A percentile compares a stretch with the other conserved stretches of the same genome.
Evolutionary conservation across 1,284 basidiomycete genomes (phyloP).

Genomic region (Ustilago trichophora): DNA sequence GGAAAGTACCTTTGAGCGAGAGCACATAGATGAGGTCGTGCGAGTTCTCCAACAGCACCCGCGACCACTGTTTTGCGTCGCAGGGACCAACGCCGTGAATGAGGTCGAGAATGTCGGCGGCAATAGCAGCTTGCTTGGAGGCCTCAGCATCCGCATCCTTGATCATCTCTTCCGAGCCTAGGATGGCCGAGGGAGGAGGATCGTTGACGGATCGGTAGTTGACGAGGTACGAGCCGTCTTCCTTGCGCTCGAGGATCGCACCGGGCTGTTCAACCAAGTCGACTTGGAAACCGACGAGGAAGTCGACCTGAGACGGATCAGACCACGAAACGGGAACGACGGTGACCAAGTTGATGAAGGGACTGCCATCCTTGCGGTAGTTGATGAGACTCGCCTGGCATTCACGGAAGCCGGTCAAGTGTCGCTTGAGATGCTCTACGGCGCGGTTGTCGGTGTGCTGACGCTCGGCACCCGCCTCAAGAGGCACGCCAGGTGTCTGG

Average conservation of each 20-base stretch:
- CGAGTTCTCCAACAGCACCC: slow-evolving; percentile 55
- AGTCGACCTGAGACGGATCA: slow-evolving; percentile 78
- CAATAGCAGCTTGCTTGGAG: slow-evolving; percentile 43
- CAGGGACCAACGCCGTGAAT: slow-evolving; percentile 42
- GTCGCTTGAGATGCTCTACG: slow-evolving; percentile 70
- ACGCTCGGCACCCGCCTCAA: slow-evolving; percentile 75
- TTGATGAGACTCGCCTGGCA: slow-evolving; percentile 88
- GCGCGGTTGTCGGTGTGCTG: slow-evolving; percentile 76
- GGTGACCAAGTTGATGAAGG: slow-evolving; percentile 73
- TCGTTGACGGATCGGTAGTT: slow-evolving; percentile 56
- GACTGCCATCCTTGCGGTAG: slow-evolving; percentile 82
- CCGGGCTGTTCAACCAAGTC: slow-evolving; percentile 87
- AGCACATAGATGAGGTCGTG: slow-evolving; percentile 86
- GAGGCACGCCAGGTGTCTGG: slow-evolving; percentile 77
- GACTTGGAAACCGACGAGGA: slow-evolving; percentile 83
- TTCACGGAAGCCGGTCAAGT: slow-evolving; percentile 42
- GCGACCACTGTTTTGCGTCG: slow-evolving; percentile 57
- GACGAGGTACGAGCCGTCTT: slow-evolving; percentile 58
- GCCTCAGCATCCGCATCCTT: slow-evolving; percentile 45
- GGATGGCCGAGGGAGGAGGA: slow-evolving; percentile 33
- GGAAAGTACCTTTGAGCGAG: slow-evolving; percentile 89
- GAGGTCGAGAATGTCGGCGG: slow-evolving; percentile 46
- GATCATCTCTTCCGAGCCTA: slow-evolving; percentile 27
- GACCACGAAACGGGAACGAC: slow-evolving; percentile 67
- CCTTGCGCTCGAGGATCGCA: slow-evolving; percentile 73